Conservation (phyloP, 176 grass and related monocot species). For the Lolium perenne region DNA sequence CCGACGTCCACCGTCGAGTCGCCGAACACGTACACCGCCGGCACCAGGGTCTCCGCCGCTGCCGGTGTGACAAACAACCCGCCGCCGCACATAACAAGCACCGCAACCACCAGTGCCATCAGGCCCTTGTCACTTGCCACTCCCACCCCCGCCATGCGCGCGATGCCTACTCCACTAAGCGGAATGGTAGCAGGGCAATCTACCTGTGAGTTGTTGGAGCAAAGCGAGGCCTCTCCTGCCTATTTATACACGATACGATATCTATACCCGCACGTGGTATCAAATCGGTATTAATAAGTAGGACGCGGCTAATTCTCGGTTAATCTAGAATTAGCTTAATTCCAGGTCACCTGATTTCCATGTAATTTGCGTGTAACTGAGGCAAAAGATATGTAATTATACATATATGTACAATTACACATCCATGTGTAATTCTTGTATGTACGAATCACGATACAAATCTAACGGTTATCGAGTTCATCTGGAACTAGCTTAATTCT, state of each 20-base stretch:
- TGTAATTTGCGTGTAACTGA: too few species aligned
- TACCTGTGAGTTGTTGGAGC: constrained; percentile 5
- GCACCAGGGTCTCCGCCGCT: constrained; percentile 35
- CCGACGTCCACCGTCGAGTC: constrained; percentile 67
- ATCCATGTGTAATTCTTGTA: too few species aligned
- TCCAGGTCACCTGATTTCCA: too few species aligned
- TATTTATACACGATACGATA: constrained; percentile 6
- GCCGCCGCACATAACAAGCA: neutral
- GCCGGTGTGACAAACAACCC: neutral
- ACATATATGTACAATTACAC: too few species aligned
- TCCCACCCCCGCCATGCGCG: constrained; percentile 24
- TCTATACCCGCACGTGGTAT: too few species aligned
- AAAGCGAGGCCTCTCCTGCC: neutral
- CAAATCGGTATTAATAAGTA: too few species aligned
- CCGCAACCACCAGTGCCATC: neutral
- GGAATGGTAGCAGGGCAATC: constrained; percentile 37
- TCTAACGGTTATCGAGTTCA: too few species aligned
- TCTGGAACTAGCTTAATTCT: too few species aligned
- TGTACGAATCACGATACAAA: too few species aligned
- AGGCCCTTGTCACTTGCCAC: constrained; percentile 8
- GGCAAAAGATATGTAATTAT: too few species aligned
- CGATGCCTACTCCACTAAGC: neutral
- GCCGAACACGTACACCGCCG: constrained; percentile 68
- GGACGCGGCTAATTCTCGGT: too few species aligned
- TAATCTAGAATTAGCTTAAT: too few species aligned